phyloP scores from a whole-genome alignment of 1,284 basidiomycete species.

The Ceratobasidium sp. region DNA sequence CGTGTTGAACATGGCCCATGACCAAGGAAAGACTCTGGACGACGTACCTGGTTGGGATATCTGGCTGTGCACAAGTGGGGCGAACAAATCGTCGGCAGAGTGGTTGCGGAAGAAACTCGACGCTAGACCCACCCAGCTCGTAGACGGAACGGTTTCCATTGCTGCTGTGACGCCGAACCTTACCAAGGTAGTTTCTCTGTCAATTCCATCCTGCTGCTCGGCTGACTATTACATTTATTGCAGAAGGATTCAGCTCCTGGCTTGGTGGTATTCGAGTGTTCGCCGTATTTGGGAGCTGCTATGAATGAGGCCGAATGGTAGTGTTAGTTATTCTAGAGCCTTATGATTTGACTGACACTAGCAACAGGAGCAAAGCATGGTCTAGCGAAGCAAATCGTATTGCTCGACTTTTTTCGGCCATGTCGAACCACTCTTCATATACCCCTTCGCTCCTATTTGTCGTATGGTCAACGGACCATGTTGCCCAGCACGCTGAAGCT shows the following conservation, averaged over 20 bases:
- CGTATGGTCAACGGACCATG: conserved; percentile 34
- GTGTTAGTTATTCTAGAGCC: not conserved
- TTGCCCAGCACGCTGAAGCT: conserved; percentile 26
- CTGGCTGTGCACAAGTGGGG: conserved; percentile 35
- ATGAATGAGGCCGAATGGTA: conserved; percentile 35
- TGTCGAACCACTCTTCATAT: conserved; percentile 33
- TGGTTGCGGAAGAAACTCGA: conserved; percentile 35
- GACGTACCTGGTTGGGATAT: conserved; percentile 32
- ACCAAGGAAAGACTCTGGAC: conserved; percentile 11
- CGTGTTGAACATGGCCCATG: not conserved
- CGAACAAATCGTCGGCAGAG: conserved; percentile 35
- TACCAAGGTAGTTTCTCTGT: not conserved
- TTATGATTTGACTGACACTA: not conserved
- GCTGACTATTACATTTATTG: not conserved
- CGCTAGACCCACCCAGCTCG: conserved; percentile 27
- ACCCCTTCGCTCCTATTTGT: conserved; percentile 30
- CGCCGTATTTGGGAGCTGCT: conserved; percentile 32
- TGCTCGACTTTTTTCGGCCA: conserved; percentile 28
- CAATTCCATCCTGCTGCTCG: no score
- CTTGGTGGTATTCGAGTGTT: conserved; percentile 33
- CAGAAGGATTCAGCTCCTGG: conserved; percentile 36
- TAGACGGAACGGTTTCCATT: conserved; percentile 30
- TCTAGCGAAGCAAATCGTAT: conserved; percentile 31
- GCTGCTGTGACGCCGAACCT: conserved; percentile 11
- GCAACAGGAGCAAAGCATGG: conserved; percentile 30